Evolutionary conservation across 495 filamentous ascomycete genomes (phyloP), one percentile per base, ranked within the genome.

Genomic region (Ascodesmis nigricans): DNA sequence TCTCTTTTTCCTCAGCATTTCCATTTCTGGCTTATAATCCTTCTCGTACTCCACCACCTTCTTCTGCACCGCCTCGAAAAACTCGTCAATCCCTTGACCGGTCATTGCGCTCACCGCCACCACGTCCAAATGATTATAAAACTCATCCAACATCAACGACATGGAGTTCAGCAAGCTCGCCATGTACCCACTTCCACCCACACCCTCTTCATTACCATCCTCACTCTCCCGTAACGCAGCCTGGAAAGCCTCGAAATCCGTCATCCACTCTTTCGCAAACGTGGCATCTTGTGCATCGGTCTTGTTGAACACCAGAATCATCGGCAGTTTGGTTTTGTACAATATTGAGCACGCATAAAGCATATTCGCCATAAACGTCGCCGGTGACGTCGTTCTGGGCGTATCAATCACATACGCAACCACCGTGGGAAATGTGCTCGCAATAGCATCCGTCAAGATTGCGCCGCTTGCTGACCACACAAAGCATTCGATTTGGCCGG

Each of bases 341-440:
- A 97, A 65, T 39, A 97, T 97, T 49, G 73, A 80, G 65, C 87
- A 93, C 2, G 87, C 87, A 54, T 97, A 95, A 15, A 97, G 71
- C 87, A 97, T 97, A 60, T 97, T 97, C 53, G 73, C 80, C 90
- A 97, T 95, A 55, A 97, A 97, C 0, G 90, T 95, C 40, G 71
- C 77, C 5, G 87, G 95, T 27, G 80, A 84, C 31, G 74, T 74
- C 10, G 80, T 82, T 18, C 87, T 71, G 3, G 87, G 90, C 0
- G 87, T 97, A 55, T 97, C 87, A 53, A 97, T 84, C 25, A 97
- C 71, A 53, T 97, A 97, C 43, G 87, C 87, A 41, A 97, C 76
- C 0, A 97, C 80, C 0, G 87, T 95, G 1, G 87, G 90, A 49
- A 95, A 93, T 3, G 75, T 73, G 3, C 78, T 84, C 0, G 87